These are phyloP conservation scores for Cupressus sempervirens DNA, from an alignment of 75 land plant species.

Conservation along the genomic window DNA sequence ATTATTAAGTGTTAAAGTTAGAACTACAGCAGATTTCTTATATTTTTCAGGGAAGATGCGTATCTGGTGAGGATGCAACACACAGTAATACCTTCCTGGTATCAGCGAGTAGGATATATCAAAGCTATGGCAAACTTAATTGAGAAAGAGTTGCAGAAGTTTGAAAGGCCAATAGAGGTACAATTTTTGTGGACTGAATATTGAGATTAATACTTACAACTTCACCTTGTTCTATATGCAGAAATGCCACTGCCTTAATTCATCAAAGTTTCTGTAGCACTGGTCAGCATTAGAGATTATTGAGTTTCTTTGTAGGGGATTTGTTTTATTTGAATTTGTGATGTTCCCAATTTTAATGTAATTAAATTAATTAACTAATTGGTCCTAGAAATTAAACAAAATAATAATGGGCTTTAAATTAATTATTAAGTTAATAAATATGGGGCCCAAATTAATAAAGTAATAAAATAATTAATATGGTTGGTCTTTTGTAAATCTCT, in stretches of 20 bases:
- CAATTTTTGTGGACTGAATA: neutral
- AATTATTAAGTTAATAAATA: no score
- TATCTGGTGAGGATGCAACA: slow-evolving; percentile 99
- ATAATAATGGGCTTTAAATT: no score
- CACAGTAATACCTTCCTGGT: slow-evolving; percentile 99
- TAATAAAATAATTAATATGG: no score
- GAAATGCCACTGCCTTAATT: neutral
- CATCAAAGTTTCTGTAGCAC: neutral
- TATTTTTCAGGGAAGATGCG: slow-evolving; percentile 80
- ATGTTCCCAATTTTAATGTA: no score
- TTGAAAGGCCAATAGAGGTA: slow-evolving; percentile 79
- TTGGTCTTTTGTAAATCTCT: no score
- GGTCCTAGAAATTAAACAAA: no score
- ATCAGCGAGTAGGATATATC: slow-evolving; percentile 95
- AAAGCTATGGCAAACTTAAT: slow-evolving; percentile 92
- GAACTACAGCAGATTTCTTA: slow-evolving; percentile 3
- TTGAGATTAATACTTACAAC: neutral
- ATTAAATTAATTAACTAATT: no score
- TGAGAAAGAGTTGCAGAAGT: slow-evolving; percentile 74
- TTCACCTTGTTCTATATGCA: neutral
- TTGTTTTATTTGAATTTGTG: neutral
- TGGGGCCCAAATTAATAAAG: no score
- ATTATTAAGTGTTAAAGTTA: neutral
- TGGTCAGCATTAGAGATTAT: neutral
- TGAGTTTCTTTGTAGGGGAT: neutral